These are phyloP conservation scores for Fusarium coffeatum DNA, from an alignment of 2,329 filamentous ascomycete species.

Conservation along the genomic window DNA sequence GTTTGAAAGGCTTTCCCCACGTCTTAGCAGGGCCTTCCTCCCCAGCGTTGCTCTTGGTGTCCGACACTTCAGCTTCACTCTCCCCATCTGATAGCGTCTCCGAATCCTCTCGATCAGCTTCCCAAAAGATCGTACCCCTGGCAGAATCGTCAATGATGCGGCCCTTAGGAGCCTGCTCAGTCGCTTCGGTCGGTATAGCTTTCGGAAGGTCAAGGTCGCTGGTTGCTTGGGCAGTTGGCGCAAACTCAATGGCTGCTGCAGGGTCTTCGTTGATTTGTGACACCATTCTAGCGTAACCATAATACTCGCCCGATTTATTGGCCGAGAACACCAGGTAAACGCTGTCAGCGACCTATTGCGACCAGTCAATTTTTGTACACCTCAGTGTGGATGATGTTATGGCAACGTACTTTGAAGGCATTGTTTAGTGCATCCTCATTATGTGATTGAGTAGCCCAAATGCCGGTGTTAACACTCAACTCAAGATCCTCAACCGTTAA, in stretches of 20 bases:
- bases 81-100: constrained; percentile 58
- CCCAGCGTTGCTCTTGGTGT: constrained; percentile 55
- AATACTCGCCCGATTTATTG: constrained; percentile 97
- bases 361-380: constrained; percentile 3
- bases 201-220: constrained; percentile 76
- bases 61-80: constrained; percentile 52
- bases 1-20: constrained; percentile 91
- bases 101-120: constrained; percentile 74
- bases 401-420: constrained; percentile 76
- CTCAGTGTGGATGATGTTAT: neutral
- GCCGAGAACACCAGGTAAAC: constrained; percentile 96
- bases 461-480: constrained; percentile 83
- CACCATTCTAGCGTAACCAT: constrained; percentile 91
- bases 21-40: constrained; percentile 66
- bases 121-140: constrained; percentile 97
- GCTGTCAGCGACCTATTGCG: constrained; percentile 75
- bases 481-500: constrained; percentile 91
- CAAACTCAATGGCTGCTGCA: constrained; percentile 74
- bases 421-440: constrained; percentile 87
- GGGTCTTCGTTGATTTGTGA: constrained; percentile 86
- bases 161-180: constrained; percentile 81
- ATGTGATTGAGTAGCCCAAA: constrained; percentile 95
- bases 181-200: constrained; percentile 82
- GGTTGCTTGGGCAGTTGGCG: constrained; percentile 69
- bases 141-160: constrained; percentile 92